Conservation (phyloP, 2,329 filamentous ascomycete species). For the Curvularia eragrostidis region DNA sequence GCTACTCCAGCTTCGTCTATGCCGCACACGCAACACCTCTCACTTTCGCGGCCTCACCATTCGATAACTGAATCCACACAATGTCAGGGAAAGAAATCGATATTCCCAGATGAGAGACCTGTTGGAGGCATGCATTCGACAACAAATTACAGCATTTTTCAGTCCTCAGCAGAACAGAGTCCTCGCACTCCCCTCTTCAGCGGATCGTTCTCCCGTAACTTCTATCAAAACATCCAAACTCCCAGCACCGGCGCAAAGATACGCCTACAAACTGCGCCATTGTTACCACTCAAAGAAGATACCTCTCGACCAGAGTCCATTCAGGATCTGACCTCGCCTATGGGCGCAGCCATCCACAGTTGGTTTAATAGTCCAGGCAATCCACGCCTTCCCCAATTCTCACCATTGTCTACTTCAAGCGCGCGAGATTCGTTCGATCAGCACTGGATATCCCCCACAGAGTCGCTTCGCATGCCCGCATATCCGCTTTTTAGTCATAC, state of each 20-base stretch:
- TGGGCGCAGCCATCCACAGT: constrained; percentile 24
- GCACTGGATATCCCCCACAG: constrained; percentile 24
- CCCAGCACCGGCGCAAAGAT: constrained; percentile 15
- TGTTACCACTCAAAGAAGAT: background rate
- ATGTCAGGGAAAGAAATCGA: background rate
- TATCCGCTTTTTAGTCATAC: constrained; percentile 4
- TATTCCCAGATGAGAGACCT: background rate
- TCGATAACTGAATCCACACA: constrained; percentile 1
- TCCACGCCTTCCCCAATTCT: constrained; percentile 3
- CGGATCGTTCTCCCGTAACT: background rate
- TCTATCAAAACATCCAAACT: background rate
- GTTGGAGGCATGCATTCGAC: background rate
- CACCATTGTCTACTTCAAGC: constrained; percentile 11
- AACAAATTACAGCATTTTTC: background rate
- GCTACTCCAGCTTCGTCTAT: constrained; percentile 13
- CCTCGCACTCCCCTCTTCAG: background rate
- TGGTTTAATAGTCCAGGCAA: constrained; percentile 17
- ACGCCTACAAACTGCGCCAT: constrained; percentile 8
- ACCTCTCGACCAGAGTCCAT: constrained; percentile 3
- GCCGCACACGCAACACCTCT: constrained; percentile 13
- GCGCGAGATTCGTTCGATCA: constrained; percentile 25
- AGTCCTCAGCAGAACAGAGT: background rate
- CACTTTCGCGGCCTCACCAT: constrained; percentile 16
- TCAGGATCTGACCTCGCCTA: constrained; percentile 20
- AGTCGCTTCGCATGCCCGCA: constrained; percentile 17